A percentile compares a stretch with the other conserved stretches of the same genome.
Evolutionary conservation across 2,329 filamentous ascomycete genomes (phyloP).

Genomic region (Emericellopsis atlantica): DNA sequence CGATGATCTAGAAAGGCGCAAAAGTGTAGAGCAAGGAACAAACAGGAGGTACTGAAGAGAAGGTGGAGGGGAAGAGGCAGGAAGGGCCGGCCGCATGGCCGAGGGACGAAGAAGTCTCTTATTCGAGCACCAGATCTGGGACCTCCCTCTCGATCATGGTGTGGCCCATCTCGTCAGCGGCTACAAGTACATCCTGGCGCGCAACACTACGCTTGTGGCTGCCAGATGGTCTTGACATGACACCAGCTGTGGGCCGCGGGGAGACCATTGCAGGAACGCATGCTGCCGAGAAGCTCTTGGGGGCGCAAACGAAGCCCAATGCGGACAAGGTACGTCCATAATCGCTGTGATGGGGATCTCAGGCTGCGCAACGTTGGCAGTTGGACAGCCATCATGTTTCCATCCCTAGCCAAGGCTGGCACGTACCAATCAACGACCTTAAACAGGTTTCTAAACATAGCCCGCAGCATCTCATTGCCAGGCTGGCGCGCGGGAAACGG

Average conservation of each 20-base stretch:
- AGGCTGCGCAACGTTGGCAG: no score
- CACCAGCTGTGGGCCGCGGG: background rate
- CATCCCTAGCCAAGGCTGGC: background rate
- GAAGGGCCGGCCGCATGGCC: conserved; percentile 7
- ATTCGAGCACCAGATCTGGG: conserved; percentile 2
- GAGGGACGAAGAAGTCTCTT: conserved; percentile 7
- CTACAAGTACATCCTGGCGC: background rate
- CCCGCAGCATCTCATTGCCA: conserved; percentile 10
- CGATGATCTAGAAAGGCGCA: conserved; percentile 13
- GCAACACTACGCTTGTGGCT: background rate
- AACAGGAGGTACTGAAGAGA: conserved; percentile 16
- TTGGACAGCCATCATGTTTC: no score
- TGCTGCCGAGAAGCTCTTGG: background rate
- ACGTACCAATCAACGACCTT: conserved; percentile 17
- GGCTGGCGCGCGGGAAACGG: conserved; percentile 27
- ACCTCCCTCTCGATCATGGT: background rate
- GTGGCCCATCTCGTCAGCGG: background rate
- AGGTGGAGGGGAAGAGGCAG: conserved; percentile 14
- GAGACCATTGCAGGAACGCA: background rate
- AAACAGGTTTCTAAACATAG: conserved; percentile 21
- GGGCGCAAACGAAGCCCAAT: background rate
- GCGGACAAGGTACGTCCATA: background rate
- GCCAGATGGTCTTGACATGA: background rate
- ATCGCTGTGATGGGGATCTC: background rate
- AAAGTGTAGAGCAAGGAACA: conserved; percentile 11